Conservation (phyloP, 257 asterid species). For the Salvia rosmarinus region DNA sequence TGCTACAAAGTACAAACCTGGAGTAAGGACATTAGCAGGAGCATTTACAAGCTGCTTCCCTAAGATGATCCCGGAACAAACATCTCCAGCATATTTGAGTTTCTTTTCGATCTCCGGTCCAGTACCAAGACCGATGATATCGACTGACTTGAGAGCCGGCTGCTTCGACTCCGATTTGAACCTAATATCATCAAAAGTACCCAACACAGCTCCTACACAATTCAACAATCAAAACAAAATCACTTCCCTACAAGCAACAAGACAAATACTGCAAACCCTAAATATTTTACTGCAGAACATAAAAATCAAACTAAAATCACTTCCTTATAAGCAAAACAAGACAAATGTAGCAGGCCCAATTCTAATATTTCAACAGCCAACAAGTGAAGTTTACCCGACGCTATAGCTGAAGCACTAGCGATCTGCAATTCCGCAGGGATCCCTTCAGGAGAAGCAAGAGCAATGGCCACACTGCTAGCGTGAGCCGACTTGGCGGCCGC, state of each 20-base stretch:
- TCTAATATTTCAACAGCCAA: not conserved
- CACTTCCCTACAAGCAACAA: conserved; percentile 22
- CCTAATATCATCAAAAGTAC: conserved; percentile 84
- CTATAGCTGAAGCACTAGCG: conserved; percentile 77
- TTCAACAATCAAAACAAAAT: conserved; percentile 12
- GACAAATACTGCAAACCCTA: not conserved
- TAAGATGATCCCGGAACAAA: conserved; percentile 76
- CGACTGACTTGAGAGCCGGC: conserved; percentile 68
- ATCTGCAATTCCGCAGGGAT: conserved; percentile 65
- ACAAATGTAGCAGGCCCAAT: not conserved
- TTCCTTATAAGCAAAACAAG: conserved; percentile 17
- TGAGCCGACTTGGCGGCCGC: conserved; percentile 80
- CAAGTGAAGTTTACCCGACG: conserved; percentile 53
- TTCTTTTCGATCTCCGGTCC: conserved; percentile 87
- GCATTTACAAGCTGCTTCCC: conserved; percentile 94
- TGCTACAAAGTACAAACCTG: conserved; percentile 77
- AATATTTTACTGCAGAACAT: conserved; percentile 35
- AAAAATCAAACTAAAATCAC: conserved; percentile 17
- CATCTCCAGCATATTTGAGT: conserved; percentile 74
- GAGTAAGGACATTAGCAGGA: conserved; percentile 95
- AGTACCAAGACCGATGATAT: conserved; percentile 86
- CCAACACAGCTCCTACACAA: conserved; percentile 69
- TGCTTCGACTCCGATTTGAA: conserved; percentile 81
- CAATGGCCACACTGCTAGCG: conserved; percentile 74
- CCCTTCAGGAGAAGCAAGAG: conserved; percentile 79